Conservation (phyloP, 2,329 filamentous ascomycete species). For the Pestalotiopsis sp. region DNA sequence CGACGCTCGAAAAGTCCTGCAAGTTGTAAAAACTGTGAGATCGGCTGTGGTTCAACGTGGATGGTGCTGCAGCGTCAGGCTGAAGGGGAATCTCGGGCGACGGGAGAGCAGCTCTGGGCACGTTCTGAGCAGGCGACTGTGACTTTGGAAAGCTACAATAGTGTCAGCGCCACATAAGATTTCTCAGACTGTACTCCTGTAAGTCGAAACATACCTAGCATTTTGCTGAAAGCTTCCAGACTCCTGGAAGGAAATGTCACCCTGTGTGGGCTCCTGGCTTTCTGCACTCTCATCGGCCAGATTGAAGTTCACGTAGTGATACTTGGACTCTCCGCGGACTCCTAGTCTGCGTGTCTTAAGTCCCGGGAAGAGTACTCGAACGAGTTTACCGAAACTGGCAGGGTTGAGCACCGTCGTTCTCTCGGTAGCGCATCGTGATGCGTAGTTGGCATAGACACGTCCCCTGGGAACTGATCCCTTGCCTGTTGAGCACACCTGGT, state of each 20-base stretch:
- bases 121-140: slow-evolving; percentile 26
- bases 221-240: slow-evolving; percentile 47
- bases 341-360: slow-evolving; percentile 91
- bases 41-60: slow-evolving; percentile 30
- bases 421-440: slow-evolving; percentile 87
- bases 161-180: slow-evolving; percentile 20
- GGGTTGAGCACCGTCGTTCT: slow-evolving; percentile 94
- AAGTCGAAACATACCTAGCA: slow-evolving; percentile 47
- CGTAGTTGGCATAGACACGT: slow-evolving; percentile 94
- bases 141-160: slow-evolving; percentile 36
- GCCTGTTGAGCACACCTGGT: slow-evolving; percentile 70
- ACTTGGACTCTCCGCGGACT: slow-evolving; percentile 95
- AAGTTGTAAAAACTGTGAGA: slow-evolving; percentile 62
- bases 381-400: slow-evolving; percentile 95
- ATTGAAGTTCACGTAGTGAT: slow-evolving; percentile 82
- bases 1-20: slow-evolving; percentile 55
- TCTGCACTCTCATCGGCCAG: slow-evolving; percentile 60
- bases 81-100: slow-evolving; percentile 40
- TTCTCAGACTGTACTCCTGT: neutral
- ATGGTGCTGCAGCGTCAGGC: slow-evolving; percentile 26
- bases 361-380: slow-evolving; percentile 92
- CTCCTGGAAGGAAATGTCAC: slow-evolving; percentile 54
- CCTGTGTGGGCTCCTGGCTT: slow-evolving; percentile 45
- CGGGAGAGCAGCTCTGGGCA: slow-evolving; percentile 31
- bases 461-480: slow-evolving; percentile 89